phyloP scores from a whole-genome alignment of 164 flowering plant genomes.

The Pachysandra terminalis region DNA sequence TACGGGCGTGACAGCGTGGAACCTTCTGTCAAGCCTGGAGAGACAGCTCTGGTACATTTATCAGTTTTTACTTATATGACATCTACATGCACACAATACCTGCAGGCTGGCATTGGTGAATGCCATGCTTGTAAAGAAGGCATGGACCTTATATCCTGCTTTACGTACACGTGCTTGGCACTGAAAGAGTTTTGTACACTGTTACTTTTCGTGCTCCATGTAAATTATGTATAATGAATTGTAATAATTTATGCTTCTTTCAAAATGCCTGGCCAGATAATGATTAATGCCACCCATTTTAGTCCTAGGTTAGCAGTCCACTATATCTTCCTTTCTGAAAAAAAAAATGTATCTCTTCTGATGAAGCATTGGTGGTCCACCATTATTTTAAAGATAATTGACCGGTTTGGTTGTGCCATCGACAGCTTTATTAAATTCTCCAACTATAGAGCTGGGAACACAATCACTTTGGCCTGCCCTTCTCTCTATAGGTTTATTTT shows the following conservation, averaged over 20 bases:
- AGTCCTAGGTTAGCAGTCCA: neutral
- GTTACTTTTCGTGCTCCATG: neutral
- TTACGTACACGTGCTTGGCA: neutral
- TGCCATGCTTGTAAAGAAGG: neutral
- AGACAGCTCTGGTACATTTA: slow-evolving; percentile 64
- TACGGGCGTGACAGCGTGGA: slow-evolving; percentile 84
- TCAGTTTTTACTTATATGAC: neutral
- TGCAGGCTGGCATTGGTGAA: neutral
- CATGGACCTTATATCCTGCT: neutral
- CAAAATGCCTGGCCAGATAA: neutral
- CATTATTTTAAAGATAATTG: neutral
- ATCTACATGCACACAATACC: neutral
- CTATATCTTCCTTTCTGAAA: neutral
- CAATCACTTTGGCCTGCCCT: too few relatives aligned
- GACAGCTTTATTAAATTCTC: neutral
- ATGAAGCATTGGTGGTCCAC: neutral
- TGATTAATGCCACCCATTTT: neutral
- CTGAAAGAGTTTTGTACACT: neutral
- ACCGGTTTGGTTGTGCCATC: neutral
- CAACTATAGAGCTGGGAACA: too few relatives aligned
- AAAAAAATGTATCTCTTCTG: neutral
- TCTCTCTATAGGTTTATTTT: too few relatives aligned
- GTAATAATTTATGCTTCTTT: neutral
- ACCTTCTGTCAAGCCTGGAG: slow-evolving; percentile 87
- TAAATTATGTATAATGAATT: too few relatives aligned